These are phyloP conservation scores for Beauveria sp. DNA, from an alignment of 2,329 filamentous ascomycete species.

Conservation along the genomic window DNA sequence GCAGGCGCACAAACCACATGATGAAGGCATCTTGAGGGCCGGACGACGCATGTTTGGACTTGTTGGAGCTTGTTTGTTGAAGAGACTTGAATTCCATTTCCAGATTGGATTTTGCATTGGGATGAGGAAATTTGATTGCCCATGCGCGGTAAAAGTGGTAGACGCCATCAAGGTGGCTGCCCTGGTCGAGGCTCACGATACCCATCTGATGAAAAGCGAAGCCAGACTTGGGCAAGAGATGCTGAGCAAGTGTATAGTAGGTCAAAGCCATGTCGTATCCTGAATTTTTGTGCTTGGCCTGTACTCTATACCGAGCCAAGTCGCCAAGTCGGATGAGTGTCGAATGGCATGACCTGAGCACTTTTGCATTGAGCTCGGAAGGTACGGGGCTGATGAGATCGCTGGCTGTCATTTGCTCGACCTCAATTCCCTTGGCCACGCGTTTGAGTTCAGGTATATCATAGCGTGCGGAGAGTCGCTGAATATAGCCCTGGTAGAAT, in stretches of 20 bases:
- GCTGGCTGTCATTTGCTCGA: conserved; percentile 34
- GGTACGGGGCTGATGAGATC: conserved; percentile 38
- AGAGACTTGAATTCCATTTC: conserved; percentile 64
- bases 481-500: conserved; percentile 83
- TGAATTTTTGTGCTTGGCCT: conserved; percentile 63
- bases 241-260: conserved; percentile 77
- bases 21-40: conserved; percentile 58
- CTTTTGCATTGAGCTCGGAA: conserved; percentile 44
- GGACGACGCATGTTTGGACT: conserved; percentile 27
- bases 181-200: conserved; percentile 71
- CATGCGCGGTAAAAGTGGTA: conserved; percentile 87
- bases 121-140: conserved; percentile 65
- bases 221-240: conserved; percentile 71
- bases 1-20: conserved; percentile 78
- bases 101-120: conserved; percentile 67
- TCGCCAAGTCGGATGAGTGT: conserved; percentile 85
- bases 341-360: conserved; percentile 70
- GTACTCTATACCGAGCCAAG: conserved; percentile 75
- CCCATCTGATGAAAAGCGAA: conserved; percentile 85
- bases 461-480: conserved; percentile 61
- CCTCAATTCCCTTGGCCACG: conserved; percentile 33
- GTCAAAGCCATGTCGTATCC: conserved; percentile 74
- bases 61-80: conserved; percentile 29
- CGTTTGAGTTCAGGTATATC: conserved; percentile 43
- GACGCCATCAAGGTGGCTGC: conserved; percentile 73